Base-by-base conservation (phyloP, 2,329 filamentous ascomycete genomes). In the Ampelomyces quisqualis region DNA sequence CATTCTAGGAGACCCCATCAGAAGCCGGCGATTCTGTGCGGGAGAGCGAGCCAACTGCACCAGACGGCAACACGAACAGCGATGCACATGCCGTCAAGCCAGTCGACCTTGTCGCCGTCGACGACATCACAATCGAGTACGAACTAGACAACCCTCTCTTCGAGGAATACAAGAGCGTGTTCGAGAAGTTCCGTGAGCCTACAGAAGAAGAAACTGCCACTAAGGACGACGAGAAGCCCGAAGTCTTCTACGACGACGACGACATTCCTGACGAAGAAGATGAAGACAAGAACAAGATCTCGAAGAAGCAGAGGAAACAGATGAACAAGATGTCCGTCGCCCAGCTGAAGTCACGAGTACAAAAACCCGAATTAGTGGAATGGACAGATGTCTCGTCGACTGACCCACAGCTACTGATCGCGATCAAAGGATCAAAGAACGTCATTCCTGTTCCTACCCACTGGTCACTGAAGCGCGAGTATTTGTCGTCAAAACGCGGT, bases 381-480 rank as follows among this genome's bases (percentile, higher is more conserved):
- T 97, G 93, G 93, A 93, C 94, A 39, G 93, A 98, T 65, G 88
- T 88, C 9, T 94, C 89, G 11, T 90, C 93, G 1, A 82, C 87
- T 18, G 90, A 98, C 65, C 93, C 93, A 10, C 81, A 85, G 40
- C 75, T 97, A 29, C 79, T 98, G 8, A 88, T 97, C 18, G 88
- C 95, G 62, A 90, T 98, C 74, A 98, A 97, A 70, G 86, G 88
- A 3, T 88, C 94, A 65, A 84, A 90, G 55, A 98, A 98, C 64
- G 88, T 96, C 18, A 90, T 98, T 1, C 93, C 93, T 1, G 93
- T 98, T 1, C 93, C 93, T 2, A 77, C 79, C 4, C 93, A 98
- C 67, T 98, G 93, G 93, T 90, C 88, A 0, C 74, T 98, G 40
- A 98, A 98, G 74, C 83, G 93, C 53, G 93, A 98, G 67, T 98